Base-by-base conservation (phyloP, 139 green algal genomes). In the Closterium sp. region DNA sequence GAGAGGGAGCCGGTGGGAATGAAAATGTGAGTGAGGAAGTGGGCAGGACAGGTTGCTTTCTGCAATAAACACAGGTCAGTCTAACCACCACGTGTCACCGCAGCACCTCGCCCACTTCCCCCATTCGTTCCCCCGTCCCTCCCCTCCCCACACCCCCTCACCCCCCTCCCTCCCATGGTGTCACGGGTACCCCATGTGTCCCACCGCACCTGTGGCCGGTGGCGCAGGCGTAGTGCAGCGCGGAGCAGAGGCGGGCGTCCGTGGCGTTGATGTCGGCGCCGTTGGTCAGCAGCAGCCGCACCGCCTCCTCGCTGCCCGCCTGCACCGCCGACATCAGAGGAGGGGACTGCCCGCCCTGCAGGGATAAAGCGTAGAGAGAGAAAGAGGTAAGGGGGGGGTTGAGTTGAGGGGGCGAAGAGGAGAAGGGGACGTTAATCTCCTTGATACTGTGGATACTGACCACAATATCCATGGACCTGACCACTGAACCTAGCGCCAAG, bases 221-320 rank as follows among this genome's bases (percentile, higher is more conserved):
- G 83, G 88, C 34, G 66, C 34, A 85, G 23, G 88, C 88, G n/a
- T 33, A 87, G 83, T 91, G 88, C 31, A 91, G 88, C 25, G 88
- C 88, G 33, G 88, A 85, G 33, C 32, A 87, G 76, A 35, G 33
- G 25, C 34, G 33, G n/a, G 35, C 25, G 83, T 91, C 88, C 34
- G 34, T 38, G 83, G 36, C 32, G n/a, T 91, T 87, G 33, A 91
- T 91, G 34, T 85, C 88, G 3, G 88, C 88, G 25, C 88, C 88
- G 66, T 85, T 87, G 32, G 55, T 84, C 1, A 91, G 33, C 76
- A 91, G 88, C 28, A 91, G 55, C 34, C 66, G 34, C 34, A 91
- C 83, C 32, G 66, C 33, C 38, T 91, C 66, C 88, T 91, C 88
- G 83, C 66, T 34, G 32, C 36, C 36, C 34, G 88, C 36, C n/a